These are phyloP conservation scores for Tolypocladium paradoxum DNA, from an alignment of 2,329 filamentous ascomycete genomes.

Conservation along the genomic window DNA sequence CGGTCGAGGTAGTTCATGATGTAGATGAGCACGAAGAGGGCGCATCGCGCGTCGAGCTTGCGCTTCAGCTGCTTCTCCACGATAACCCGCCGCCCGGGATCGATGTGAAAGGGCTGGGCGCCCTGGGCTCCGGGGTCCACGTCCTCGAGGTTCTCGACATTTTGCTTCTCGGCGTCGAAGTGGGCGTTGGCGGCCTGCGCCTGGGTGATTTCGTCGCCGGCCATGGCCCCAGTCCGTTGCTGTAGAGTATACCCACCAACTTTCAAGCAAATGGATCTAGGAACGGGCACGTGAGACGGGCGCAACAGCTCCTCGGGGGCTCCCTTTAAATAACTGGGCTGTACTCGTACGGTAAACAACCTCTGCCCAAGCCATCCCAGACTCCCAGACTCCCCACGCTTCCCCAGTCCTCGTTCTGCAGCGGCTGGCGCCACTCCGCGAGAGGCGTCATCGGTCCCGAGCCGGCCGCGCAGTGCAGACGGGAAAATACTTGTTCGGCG, in stretches of 20 bases:
- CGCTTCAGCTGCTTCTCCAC: constrained; percentile 57
- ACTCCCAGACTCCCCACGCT: not conserved
- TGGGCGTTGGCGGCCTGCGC: not conserved
- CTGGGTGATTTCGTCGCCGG: constrained; percentile 8
- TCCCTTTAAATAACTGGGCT: not conserved
- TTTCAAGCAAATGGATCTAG: not conserved
- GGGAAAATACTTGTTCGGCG: not conserved
- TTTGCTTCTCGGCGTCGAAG: constrained; percentile 5
- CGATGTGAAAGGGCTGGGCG: constrained; percentile 10
- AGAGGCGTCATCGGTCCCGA: not conserved
- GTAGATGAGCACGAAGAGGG: constrained; percentile 62
- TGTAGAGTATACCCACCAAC: not conserved
- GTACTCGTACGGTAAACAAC: too few species aligned
- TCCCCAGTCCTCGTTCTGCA: not conserved
- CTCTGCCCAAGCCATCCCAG: not conserved
- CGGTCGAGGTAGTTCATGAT: constrained; percentile 62
- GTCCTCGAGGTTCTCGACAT: constrained; percentile 7
- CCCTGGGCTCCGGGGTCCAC: not conserved
- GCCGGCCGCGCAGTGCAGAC: not conserved
- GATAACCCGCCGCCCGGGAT: constrained; percentile 36
- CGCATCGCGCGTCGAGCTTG: constrained; percentile 61
- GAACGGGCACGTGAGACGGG: not conserved
- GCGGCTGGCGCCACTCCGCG: not conserved
- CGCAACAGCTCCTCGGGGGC: not conserved
- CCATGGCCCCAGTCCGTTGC: constrained; percentile 4